These are phyloP conservation scores for Paecilomyces sp. DNA, from an alignment of 2,329 filamentous ascomycete genomes.

Conservation along the genomic window DNA sequence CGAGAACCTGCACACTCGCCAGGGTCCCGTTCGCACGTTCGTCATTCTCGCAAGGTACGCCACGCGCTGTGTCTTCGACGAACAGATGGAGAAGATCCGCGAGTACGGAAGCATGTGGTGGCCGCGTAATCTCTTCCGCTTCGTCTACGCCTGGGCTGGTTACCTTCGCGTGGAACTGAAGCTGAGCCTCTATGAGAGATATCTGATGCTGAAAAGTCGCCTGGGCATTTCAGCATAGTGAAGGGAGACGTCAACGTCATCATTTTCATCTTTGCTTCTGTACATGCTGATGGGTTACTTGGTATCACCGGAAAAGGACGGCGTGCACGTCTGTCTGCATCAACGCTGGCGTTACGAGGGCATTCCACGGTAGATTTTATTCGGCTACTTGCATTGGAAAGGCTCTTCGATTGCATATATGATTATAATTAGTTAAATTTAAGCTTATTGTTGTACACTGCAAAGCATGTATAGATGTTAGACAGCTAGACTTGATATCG, in stretches of 20 bases:
- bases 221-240: slow-evolving; percentile 28
- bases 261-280: slow-evolving; percentile 1
- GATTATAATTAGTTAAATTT: background rate
- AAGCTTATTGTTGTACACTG: background rate
- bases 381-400: slow-evolving; percentile 1
- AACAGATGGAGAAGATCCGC: slow-evolving; percentile 46
- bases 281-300: slow-evolving; percentile 11
- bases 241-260: background rate
- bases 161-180: slow-evolving; percentile 53
- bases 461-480: background rate
- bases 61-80: slow-evolving; percentile 55
- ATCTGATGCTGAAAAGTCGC: slow-evolving; percentile 44
- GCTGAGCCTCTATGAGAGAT: slow-evolving; percentile 52
- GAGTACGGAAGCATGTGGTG: slow-evolving; percentile 45
- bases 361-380: slow-evolving; percentile 2
- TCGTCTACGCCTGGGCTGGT: slow-evolving; percentile 45
- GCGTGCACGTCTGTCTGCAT: slow-evolving; percentile 18
- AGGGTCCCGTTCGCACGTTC: slow-evolving; percentile 56
- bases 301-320: slow-evolving; percentile 6
- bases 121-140: slow-evolving; percentile 45
- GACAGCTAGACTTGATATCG: background rate
- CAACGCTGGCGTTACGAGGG: slow-evolving; percentile 18
- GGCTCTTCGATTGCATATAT: slow-evolving; percentile 9
- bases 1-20: slow-evolving; percentile 59
- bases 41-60: slow-evolving; percentile 60